Percentiles rank a stretch among this genome's conserved stretches.
phyloP scores from a whole-genome alignment of 495 filamentous ascomycete species.

The Penicillium atrosanguineum region DNA sequence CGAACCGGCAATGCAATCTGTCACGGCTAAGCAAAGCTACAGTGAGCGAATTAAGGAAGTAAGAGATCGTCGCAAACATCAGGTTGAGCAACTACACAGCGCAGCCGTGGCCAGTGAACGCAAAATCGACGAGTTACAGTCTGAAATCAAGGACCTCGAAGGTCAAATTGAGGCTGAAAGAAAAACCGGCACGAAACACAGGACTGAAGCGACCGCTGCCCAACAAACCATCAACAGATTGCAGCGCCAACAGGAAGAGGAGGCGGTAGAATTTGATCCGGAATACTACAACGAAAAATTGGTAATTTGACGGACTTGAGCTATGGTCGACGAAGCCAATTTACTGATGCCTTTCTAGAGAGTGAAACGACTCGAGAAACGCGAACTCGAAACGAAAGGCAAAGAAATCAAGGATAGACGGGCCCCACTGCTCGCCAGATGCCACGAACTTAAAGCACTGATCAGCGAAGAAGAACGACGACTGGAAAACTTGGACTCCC shows the following conservation, averaged over 20 bases:
- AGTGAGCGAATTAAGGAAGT: constrained; percentile 45
- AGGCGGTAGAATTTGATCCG: constrained; percentile 52
- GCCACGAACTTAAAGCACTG: constrained; percentile 22
- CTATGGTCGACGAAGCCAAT: background rate
- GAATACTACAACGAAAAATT: constrained; percentile 51
- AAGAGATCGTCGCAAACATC: constrained; percentile 48
- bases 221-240: constrained; percentile 44
- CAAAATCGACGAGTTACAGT: constrained; percentile 52
- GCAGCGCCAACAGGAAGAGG: constrained; percentile 46
- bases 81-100: constrained; percentile 49
- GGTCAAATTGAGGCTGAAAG: constrained; percentile 58
- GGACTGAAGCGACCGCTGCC: constrained; percentile 44
- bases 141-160: constrained; percentile 53
- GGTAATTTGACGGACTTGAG: constrained; percentile 27
- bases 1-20: constrained; percentile 63
- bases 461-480: constrained; percentile 44
- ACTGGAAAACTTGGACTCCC: constrained; percentile 64
- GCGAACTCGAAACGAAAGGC: constrained; percentile 30
- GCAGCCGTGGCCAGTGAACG: constrained; percentile 48
- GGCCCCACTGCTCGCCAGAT: constrained; percentile 23
- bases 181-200: constrained; percentile 46
- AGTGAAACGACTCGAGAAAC: constrained; percentile 33
- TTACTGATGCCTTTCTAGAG: constrained; percentile 31
- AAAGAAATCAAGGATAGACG: constrained; percentile 28
- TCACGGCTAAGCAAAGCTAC: constrained; percentile 66